Base-by-base conservation (phyloP, 2,329 filamentous ascomycete species). In the Didymella keratinophila region DNA sequence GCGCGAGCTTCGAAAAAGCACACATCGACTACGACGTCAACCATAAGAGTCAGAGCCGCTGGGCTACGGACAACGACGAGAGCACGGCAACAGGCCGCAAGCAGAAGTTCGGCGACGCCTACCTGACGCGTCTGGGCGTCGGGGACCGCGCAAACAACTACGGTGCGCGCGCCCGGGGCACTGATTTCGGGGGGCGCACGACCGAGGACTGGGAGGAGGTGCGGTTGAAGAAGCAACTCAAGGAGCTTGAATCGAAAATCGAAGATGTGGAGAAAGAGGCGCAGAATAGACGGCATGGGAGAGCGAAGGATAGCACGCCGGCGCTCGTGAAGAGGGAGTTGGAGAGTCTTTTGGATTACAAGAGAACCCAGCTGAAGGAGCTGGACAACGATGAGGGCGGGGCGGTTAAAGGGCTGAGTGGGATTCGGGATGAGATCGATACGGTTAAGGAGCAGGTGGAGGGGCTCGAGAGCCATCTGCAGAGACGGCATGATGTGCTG, bases 181-280 rank as follows among this genome's bases (percentile, higher is more conserved):
- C 95, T 1, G 93, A 99, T 80, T 98, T 98, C 76, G 90, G 88
- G 58, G 84, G 86, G 36, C 91, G 93, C 75, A 91, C 90, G 60
- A 94, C 96, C 25, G 87, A 88, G 71, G 95, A 99, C 75, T 98
- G 95, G 93, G 95, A 99, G 78, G 95, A 98, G 78, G 95, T 98
- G 43, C 87, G 93, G 52, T 83, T 99, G 65, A 94, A 96, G 83
- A 93, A 95, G 75, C 93, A 98, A 78, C 86, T 99, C 30, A 85
- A 87, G 23, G 94, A 98, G 69, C 82, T 99, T 27, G 93, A 99
- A 70, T 85, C 89, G 56, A 96, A 96, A 82, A 89, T 97, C 62
- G 87, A 89, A 34, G 89, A 90, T 58, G 89, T 97, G 1, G 93
- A 96, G 78, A 84, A 87, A 56, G 86, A 88, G 42, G 88, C 89